A percentile compares a stretch with the other conserved stretches of the same genome.
These are phyloP conservation scores for Aurantiochytrium sp. DNA, from an alignment of 108 stramenopile genomes.

Conservation along the genomic window DNA sequence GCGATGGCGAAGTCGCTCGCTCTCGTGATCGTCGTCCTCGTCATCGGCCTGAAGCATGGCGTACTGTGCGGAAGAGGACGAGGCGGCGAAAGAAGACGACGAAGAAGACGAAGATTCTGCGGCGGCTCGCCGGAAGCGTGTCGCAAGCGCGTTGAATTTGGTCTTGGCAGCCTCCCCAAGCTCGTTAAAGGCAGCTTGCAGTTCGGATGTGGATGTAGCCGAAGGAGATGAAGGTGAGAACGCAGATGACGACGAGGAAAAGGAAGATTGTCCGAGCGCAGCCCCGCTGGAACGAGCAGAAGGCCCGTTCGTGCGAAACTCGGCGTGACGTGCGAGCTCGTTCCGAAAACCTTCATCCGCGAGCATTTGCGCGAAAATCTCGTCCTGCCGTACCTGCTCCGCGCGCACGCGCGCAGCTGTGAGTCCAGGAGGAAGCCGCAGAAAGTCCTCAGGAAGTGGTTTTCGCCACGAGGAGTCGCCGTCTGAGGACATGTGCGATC, in stretches of 20 bases:
- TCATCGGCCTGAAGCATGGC: neutral
- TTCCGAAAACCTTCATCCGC: neutral
- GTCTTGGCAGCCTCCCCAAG: slow-evolving; percentile 5
- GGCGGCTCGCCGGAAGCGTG: neutral
- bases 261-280: no score
- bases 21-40: neutral
- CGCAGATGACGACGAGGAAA: neutral
- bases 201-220: neutral
- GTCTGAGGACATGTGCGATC: no score
- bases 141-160: neutral
- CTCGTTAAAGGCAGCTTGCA: neutral
- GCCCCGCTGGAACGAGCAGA: no score
- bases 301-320: neutral
- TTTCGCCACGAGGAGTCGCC: neutral
- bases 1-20: no score
- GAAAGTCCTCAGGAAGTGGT: neutral
- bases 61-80: neutral
- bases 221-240: neutral
- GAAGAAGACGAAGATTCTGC: neutral
- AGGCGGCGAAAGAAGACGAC: neutral
- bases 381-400: neutral
- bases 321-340: neutral
- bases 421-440: neutral
- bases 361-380: neutral
- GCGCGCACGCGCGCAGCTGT: neutral